These are phyloP conservation scores for Cyberlindnera bimundalis DNA, from an alignment of 805 yeast species.

Conservation along the genomic window DNA sequence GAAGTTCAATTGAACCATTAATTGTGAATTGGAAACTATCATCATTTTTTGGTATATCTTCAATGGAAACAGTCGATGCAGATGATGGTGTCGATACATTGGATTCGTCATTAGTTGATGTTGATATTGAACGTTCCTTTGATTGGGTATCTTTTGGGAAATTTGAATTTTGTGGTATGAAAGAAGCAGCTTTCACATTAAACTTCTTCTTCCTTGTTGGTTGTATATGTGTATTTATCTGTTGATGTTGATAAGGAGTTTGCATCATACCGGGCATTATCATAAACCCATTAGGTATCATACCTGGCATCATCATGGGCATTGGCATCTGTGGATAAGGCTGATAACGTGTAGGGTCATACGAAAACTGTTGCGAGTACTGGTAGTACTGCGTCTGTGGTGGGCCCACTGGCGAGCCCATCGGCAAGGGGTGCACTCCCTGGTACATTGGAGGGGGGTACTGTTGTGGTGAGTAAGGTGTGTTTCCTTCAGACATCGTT, in stretches of 20 bases:
- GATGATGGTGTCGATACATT: constrained; percentile 4
- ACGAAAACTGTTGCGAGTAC: background rate
- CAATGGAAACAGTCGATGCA: background rate
- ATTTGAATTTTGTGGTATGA: constrained; percentile 2
- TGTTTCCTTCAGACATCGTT: constrained; percentile 1
- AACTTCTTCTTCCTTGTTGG: constrained; percentile 7
- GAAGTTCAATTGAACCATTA: background rate
- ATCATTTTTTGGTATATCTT: no score
- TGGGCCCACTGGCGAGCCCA: no score
- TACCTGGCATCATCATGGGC: background rate
- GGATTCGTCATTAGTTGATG: background rate
- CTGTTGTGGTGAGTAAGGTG: constrained; percentile 1
- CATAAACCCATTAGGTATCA: background rate
- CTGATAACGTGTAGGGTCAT: background rate
- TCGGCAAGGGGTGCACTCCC: background rate
- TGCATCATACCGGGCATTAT: constrained; percentile 1
- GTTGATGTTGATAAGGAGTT: background rate
- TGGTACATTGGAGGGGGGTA: background rate
- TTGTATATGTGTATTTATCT: constrained; percentile 3
- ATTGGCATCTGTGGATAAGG: background rate
- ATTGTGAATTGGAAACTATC: background rate
- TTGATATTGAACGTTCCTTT: constrained; percentile 2
- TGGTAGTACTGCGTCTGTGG: background rate
- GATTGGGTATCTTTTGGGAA: background rate
- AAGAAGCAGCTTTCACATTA: constrained; percentile 1